Evolutionary conservation across 768 basidiomycete species (phyloP), one percentile per base, ranked within the genome.

Genomic region (Mycena kentingensis): DNA sequence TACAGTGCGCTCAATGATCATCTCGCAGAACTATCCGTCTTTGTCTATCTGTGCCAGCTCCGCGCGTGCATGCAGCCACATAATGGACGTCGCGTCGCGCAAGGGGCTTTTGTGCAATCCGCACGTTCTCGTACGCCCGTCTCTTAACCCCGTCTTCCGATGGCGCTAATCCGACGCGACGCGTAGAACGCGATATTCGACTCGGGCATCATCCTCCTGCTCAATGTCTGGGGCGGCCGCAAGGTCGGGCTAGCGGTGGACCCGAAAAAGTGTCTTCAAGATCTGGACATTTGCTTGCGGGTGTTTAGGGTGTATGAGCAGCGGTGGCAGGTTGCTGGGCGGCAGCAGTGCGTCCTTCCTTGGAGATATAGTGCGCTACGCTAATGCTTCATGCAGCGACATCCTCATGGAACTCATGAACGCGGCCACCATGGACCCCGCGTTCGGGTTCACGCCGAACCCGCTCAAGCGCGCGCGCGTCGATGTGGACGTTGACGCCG

Each of bases 1-100:
- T 7, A 21, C 5, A 16, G 8, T 49, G 29, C 10, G 4, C 76
- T 41, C 70, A 60, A n/a, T 60, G 37, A n/a, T n/a, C n/a, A n/a
- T 63, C 4, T 48, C 44, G 5, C 35, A 69, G 45, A 55, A 64
- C 5, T 70, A 81, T 24, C 77, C 81, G 77, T 42, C 86, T 0
- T 73, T 89, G 11, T 84, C 87, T 0, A 88, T 90, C 44, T 88
- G 87, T 65, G 81, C 83, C 22, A 90, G 87, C 47, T 79, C 88
- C 1, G 84, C 88, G 2, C 74, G 88, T 7, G 83, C 84, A 0
- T 82, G 78, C 42, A 76, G 76, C 19, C 84, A 85, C 46, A 74
- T 90, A 22, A 65, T 85, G 46, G 84, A 87, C 51, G 70, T 74
- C 2, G 50, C 51, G 1, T 45, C 36, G 12, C 42, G 44, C 26